Conservation (phyloP, 805 yeast species). For the Suhomyces tanzawaensis region DNA sequence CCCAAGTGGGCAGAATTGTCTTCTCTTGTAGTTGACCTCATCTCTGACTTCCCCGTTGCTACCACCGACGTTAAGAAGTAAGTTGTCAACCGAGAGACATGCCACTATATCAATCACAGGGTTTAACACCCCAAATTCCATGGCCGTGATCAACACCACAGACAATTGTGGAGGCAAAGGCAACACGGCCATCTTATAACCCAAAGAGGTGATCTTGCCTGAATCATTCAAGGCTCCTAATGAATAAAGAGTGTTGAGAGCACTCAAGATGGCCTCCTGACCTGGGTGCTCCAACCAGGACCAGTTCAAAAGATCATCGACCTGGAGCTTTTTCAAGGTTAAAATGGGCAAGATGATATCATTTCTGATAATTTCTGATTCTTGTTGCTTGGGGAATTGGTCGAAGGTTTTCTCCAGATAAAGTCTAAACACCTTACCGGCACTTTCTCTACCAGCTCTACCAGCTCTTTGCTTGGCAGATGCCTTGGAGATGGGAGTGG, state of each 20-base stretch:
- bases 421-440: constrained; percentile 82
- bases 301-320: constrained; percentile 82
- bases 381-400: constrained; percentile 70
- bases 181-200: constrained; percentile 81
- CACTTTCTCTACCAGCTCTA: constrained; percentile 97
- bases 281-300: constrained; percentile 94
- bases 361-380: constrained; percentile 86
- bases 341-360: constrained; percentile 83
- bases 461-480: constrained; percentile 95
- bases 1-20: constrained; percentile 70
- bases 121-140: constrained; percentile 52
- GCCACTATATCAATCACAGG: constrained; percentile 87
- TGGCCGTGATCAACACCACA: constrained; percentile 75
- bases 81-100: constrained; percentile 88
- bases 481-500: constrained; percentile 90
- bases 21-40: constrained; percentile 74
- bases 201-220: constrained; percentile 76
- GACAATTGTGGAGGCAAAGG: constrained; percentile 93
- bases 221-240: constrained; percentile 73
- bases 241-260: constrained; percentile 73
- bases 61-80: constrained; percentile 65
- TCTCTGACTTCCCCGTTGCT: constrained; percentile 72
- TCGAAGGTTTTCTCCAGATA: constrained; percentile 72
- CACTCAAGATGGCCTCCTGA: constrained; percentile 67
- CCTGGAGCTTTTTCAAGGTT: constrained; percentile 78